Evolutionary conservation across 2,329 filamentous ascomycete genomes (phyloP).

Genomic region (Ophiostoma pallidulum): DNA sequence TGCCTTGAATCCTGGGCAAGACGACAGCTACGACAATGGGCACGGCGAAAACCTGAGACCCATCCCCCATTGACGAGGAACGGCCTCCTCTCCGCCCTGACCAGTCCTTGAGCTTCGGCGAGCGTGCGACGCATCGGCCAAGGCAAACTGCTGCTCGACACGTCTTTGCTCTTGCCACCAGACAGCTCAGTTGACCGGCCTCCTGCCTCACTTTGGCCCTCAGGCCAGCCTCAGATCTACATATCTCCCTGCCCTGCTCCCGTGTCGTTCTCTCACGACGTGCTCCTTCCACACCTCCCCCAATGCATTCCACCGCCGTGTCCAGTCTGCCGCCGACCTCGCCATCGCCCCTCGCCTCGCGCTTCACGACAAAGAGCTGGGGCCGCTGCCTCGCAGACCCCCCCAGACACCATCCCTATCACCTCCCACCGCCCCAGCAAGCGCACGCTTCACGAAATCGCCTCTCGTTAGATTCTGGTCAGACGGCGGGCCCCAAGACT

Average conservation of each 20-base stretch:
- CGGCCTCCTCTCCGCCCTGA: too few relatives aligned
- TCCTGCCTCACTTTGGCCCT: too few relatives aligned
- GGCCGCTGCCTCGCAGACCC: too few relatives aligned
- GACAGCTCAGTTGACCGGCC: too few relatives aligned
- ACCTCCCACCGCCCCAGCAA: background rate
- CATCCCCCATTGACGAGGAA: background rate
- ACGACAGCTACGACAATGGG: conserved; percentile 4
- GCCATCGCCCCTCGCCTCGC: conserved; percentile 15
- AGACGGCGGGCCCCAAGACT: too few relatives aligned
- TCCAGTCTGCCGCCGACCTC: conserved; percentile 15
- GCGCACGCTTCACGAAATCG: too few relatives aligned
- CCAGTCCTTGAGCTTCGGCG: too few relatives aligned
- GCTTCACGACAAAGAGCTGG: conserved; percentile 9
- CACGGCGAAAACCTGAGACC: background rate
- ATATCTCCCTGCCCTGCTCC: background rate
- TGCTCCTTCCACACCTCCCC: background rate
- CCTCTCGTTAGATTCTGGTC: too few relatives aligned
- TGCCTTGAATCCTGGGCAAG: background rate
- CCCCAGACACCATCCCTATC: background rate
- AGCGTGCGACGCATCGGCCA: too few relatives aligned
- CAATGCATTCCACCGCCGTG: conserved; percentile 21
- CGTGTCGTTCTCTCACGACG: background rate
- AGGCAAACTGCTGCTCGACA: too few relatives aligned
- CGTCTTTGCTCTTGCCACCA: too few relatives aligned
- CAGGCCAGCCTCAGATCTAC: too few relatives aligned